Evolutionary conservation across 345 rosid species (phyloP), one percentile per base, ranked within the genome.

Genomic region (Stellera chamaejasme): DNA sequence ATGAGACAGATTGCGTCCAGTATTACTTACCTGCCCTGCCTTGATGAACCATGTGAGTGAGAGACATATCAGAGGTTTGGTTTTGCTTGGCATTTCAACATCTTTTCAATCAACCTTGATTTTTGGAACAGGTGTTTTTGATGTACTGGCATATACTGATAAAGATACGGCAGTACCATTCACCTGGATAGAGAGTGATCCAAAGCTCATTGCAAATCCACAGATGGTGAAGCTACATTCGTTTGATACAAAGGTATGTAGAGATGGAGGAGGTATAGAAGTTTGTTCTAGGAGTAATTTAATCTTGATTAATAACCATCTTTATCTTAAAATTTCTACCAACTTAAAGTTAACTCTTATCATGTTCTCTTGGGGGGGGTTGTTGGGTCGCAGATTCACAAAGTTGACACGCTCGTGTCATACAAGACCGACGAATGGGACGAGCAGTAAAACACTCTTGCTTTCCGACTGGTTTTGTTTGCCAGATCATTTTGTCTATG

Each of bases 211-310:
- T 66, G 91, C 84, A 10, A 93, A 93, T 74, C 99, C 99, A 42
- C 97, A 93, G 63, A 93, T 89, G 97, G 99, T 93, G 66, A 93
- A 93, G 76, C 66, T 93, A 75, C 99, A 93, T 66, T 84, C 92
- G 7, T 93, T 93, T 62, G 97, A 93, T 44, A 93, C 99, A 46
- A 89, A 87, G 92, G 99, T 84, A 50, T 5, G 9, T 32, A 32
- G 5, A 32, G 39, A 32, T 3, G 64, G 57, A 13, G 23, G 36
- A 13, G 23, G 36, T 12, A 32, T 5, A 1, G 39, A 32, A 32
- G 39, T 32, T 32, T 32, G 39, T 32, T 32, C 39, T 32, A n/a
- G n/a, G n/a, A n/a, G n/a, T n/a, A 32, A 32, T 32, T 7, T 32
- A 32, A 32, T 32, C 39, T 4, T 23, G 48, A 11, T 50, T 5